Evolutionary conservation across 208 protist genomes (phyloP), one percentile per base, ranked within the genome.

Genomic region (Leishmania gerbilli): DNA sequence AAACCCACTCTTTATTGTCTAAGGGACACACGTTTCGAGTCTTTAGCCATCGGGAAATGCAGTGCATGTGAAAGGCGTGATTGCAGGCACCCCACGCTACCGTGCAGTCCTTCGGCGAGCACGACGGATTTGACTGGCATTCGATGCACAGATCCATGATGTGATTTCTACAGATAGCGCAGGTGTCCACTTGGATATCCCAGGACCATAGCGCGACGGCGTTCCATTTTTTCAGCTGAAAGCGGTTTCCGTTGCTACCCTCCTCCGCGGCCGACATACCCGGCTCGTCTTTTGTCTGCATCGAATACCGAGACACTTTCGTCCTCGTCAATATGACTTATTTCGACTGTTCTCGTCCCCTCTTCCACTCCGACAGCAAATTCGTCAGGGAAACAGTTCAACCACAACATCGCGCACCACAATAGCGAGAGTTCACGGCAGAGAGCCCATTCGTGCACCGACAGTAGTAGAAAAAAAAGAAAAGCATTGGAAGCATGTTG

Each of bases 131-230:
- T 2, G 99, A 97, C 84, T 99, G 98, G 85, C 98, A 99, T 81
- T 99, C 98, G 75, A 99, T 99, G 89, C 98, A 99, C 9, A 99
- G 84, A 75, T 99, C 99, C 98, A 99, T 99, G 77, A 99, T 99
- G 84, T 99, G 99, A 74, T 99, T 99, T 80, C 99, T 88, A 89
- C 99, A 99, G 87, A 99, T 99, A 27, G 99, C 99, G 77, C 99
- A 99, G 24, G 98, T 99, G 83, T 99, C 99, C 11, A 99, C 98
- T 58, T 99, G 94, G 84, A 99, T 99, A 86, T 99, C 98, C 98
- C 98, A 99, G 49, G 97, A 97, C 98, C 99, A 99, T 34, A 99
- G 79, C n/a, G 98, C 98, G 21, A 99, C 98, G 31, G 98, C 98
- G 84, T 99, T 99, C 99, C 99, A 99, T 76, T 99, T 98, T 76